These are phyloP conservation scores for Orbilia brochopaga DNA, from an alignment of 2,329 filamentous ascomycete genomes.

Conservation along the genomic window DNA sequence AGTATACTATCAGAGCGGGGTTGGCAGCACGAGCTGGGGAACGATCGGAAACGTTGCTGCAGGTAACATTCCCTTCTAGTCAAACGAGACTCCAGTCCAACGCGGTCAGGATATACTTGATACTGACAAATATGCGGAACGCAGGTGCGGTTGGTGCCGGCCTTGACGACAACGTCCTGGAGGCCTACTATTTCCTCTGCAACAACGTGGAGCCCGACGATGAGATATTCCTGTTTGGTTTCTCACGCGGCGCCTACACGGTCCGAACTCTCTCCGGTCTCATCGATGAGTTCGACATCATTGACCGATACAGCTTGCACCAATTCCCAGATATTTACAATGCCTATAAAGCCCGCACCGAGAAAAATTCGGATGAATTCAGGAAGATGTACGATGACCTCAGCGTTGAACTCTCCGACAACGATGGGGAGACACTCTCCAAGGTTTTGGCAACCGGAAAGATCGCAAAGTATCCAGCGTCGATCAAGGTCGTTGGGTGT, in stretches of 20 bases:
- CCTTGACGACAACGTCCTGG: constrained; percentile 62
- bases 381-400: constrained; percentile 38
- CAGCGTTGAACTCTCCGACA: constrained; percentile 37
- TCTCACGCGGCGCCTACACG: constrained; percentile 42
- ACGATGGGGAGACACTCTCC: constrained; percentile 31
- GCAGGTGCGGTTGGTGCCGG: constrained; percentile 54
- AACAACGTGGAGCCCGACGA: constrained; percentile 68
- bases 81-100: background rate
- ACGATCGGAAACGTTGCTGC: constrained; percentile 57
- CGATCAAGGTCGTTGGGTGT: constrained; percentile 56
- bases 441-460: constrained; percentile 36
- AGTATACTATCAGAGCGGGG: constrained; percentile 37
- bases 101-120: background rate
- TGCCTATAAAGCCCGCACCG: constrained; percentile 44
- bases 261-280: constrained; percentile 38
- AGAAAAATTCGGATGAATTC: constrained; percentile 35
- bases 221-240: constrained; percentile 60
- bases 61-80: constrained; percentile 10
- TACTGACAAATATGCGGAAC: background rate
- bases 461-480: constrained; percentile 40
- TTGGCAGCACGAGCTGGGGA: constrained; percentile 49
- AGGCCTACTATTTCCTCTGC: constrained; percentile 69
- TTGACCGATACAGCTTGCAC: constrained; percentile 47
- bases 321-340: constrained; percentile 33
- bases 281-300: constrained; percentile 43